Percentiles rank a stretch among this genome's conserved stretches.
These are phyloP conservation scores for Metschnikowia similis DNA, from an alignment of 805 yeast genomes.

Conservation along the genomic window DNA sequence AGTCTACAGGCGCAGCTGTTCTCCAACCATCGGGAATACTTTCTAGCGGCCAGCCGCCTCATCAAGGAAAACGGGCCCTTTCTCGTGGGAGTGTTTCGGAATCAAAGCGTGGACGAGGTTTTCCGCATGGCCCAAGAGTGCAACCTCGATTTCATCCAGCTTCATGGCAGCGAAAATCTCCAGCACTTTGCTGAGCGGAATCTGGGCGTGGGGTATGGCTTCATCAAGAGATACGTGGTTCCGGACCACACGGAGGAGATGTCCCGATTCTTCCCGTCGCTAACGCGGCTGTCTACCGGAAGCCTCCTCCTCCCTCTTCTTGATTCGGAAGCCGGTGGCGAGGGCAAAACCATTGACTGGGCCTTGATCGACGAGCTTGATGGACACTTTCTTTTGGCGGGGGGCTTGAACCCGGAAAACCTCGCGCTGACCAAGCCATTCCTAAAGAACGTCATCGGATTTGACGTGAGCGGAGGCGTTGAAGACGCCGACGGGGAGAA, in stretches of 20 bases:
- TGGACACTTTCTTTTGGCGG: slow-evolving; percentile 67
- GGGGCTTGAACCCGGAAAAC: slow-evolving; percentile 80
- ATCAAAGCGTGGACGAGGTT: slow-evolving; percentile 69
- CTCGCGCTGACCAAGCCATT: slow-evolving; percentile 47
- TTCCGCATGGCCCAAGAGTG: slow-evolving; percentile 38
- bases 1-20: slow-evolving; percentile 14
- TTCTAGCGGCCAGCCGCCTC: slow-evolving; percentile 21
- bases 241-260: slow-evolving; percentile 50
- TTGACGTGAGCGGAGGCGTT: slow-evolving; percentile 94
- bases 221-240: slow-evolving; percentile 64
- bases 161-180: slow-evolving; percentile 66
- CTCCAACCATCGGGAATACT: slow-evolving; percentile 24
- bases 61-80: slow-evolving; percentile 52
- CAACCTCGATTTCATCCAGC: slow-evolving; percentile 72
- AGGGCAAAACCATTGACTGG: slow-evolving; percentile 84
- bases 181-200: slow-evolving; percentile 51
- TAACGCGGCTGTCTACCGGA: slow-evolving; percentile 6
- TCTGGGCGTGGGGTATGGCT: slow-evolving; percentile 43
- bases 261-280: slow-evolving; percentile 15
- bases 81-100: slow-evolving; percentile 86
- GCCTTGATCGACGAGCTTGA: slow-evolving; percentile 18
- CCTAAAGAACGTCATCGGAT: slow-evolving; percentile 71
- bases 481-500: slow-evolving; percentile 70
- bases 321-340: slow-evolving; percentile 91
- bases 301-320: slow-evolving; percentile 58